phyloP scores from a whole-genome alignment of 176 grass and related monocot genomes.

The Cocos nucifera region DNA sequence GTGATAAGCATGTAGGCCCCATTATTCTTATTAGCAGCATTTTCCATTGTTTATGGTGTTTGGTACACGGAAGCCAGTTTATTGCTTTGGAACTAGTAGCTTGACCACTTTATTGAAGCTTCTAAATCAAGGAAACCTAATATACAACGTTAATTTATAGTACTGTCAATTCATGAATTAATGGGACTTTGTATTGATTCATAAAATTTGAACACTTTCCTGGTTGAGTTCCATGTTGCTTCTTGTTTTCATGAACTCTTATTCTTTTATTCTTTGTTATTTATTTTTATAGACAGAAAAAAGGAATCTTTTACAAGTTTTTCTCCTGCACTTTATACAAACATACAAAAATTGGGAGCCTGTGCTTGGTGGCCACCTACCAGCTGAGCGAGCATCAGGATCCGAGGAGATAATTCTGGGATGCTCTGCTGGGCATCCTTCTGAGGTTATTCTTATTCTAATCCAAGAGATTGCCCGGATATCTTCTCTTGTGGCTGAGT shows the following conservation, averaged over 20 bases:
- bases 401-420: constrained; percentile 51
- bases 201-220: too few relatives aligned
- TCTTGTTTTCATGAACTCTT: constrained; percentile 3
- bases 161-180: too few relatives aligned
- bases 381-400: constrained; percentile 28
- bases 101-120: too few relatives aligned
- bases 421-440: constrained; percentile 78
- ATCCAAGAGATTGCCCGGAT: constrained; percentile 77
- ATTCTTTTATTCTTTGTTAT: constrained; percentile 7
- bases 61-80: too few relatives aligned
- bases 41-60: too few relatives aligned
- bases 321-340: constrained; percentile 67
- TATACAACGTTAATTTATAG: too few relatives aligned
- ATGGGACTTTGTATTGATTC: background rate
- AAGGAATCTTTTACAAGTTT: constrained; percentile 69
- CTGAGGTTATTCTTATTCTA: constrained; percentile 77
- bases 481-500: constrained; percentile 53
- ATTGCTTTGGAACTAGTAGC: too few relatives aligned
- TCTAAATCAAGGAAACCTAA: too few relatives aligned
- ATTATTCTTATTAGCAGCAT: too few relatives aligned
- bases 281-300: constrained; percentile 58
- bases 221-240: background rate
- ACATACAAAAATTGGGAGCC: constrained; percentile 85
- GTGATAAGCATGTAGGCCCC: too few relatives aligned
- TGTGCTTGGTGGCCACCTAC: constrained; percentile 24